Conservation (phyloP, 441 rosid genomes). For the Monsonia emarginata region DNA sequence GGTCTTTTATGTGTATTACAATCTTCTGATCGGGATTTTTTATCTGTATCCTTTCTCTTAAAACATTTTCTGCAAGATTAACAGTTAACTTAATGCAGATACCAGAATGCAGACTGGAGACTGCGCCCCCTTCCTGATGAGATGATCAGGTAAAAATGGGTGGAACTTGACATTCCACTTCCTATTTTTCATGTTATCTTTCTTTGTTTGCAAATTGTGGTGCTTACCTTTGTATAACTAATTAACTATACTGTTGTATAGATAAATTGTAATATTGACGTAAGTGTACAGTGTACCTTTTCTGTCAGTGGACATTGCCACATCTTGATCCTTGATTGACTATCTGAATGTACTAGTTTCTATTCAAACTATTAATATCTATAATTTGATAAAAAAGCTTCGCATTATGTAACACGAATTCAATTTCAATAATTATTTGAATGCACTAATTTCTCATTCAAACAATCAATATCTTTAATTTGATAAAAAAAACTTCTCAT, state of each 20-base stretch:
- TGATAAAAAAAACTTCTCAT: neutral
- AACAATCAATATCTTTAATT: neutral
- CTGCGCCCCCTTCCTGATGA: neutral
- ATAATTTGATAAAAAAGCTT: neutral
- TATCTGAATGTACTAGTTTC: neutral
- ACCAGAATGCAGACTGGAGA: constrained; percentile 8
- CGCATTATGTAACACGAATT: neutral
- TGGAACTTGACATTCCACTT: neutral
- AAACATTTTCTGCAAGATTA: neutral
- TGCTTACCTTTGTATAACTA: neutral
- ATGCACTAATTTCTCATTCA: neutral
- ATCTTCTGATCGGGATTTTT: neutral
- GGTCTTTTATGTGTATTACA: neutral
- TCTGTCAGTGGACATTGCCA: neutral
- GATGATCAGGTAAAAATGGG: neutral
- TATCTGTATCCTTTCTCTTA: neutral
- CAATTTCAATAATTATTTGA: neutral
- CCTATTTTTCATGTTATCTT: neutral
- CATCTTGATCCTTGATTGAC: neutral
- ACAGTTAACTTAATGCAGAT: neutral
- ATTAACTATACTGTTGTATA: neutral
- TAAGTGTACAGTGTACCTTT: neutral
- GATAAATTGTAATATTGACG: neutral
- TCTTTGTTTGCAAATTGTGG: neutral
- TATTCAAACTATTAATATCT: neutral